Conservation (phyloP, 1,139 yeast genomes). For the Pichiaceae sp. region DNA sequence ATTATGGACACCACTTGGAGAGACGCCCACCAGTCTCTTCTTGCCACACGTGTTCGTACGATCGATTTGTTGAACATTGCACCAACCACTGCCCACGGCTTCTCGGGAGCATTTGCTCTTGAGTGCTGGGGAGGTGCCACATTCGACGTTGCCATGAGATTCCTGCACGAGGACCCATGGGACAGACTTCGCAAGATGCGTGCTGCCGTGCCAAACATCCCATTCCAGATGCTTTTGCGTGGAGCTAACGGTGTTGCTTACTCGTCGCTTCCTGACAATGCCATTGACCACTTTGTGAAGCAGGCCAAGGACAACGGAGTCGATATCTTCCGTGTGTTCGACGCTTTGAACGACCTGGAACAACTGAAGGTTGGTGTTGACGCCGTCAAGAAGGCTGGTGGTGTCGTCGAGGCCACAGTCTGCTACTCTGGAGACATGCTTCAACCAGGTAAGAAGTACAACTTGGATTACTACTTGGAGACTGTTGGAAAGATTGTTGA, state of each 20-base stretch:
- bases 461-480: slow-evolving; percentile 76
- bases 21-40: slow-evolving; percentile 98
- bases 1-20: slow-evolving; percentile 99
- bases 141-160: slow-evolving; percentile 96
- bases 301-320: slow-evolving; percentile 96
- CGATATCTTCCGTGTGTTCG: slow-evolving; percentile 95
- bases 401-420: slow-evolving; percentile 96
- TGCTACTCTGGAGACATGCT: slow-evolving; percentile 99
- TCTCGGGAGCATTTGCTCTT: slow-evolving; percentile 84
- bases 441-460: slow-evolving; percentile 89
- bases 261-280: slow-evolving; percentile 95
- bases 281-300: slow-evolving; percentile 90
- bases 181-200: slow-evolving; percentile 84
- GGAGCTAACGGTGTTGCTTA: slow-evolving; percentile 99
- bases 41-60: slow-evolving; percentile 96
- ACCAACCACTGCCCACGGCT: slow-evolving; percentile 85
- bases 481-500: slow-evolving; percentile 78
- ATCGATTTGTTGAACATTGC: slow-evolving; percentile 87
- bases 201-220: slow-evolving; percentile 90
- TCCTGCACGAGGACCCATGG: slow-evolving; percentile 99
- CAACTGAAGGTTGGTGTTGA: slow-evolving; percentile 96
- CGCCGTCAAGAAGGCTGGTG: slow-evolving; percentile 97
- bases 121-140: slow-evolving; percentile 99
- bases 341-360: slow-evolving; percentile 92
- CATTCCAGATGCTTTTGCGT: slow-evolving; percentile 97